Evolutionary conservation across 1,284 basidiomycete genomes (phyloP), one percentile per base, ranked within the genome.

Genomic region (Pholiota adiposa): DNA sequence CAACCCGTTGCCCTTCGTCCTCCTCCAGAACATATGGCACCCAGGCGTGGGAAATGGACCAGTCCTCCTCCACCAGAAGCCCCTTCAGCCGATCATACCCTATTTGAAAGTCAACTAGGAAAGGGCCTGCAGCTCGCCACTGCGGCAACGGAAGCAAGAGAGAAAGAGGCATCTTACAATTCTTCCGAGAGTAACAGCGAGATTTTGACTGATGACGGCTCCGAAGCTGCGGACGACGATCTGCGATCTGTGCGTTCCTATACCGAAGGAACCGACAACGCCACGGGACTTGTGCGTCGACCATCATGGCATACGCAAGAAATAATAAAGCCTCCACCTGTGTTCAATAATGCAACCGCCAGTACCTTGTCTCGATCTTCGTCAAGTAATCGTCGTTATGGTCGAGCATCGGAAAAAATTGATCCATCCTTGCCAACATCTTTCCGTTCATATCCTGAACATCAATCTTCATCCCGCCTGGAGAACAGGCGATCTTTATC

Each of bases 31-130:
- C 89, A 92, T 65, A 92, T 92, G 91, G 90, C 88, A 14, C 88
- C 90, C 1, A 87, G 82, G 69, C 83, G 90, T 33, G 76, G 81
- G 29, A 88, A 89, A 71, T 92, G 90, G 90, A 93, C 90, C 0
- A 92, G 89, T 65, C 90, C 90, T 8, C 90, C 90, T n/a, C 89
- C 90, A 3, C 83, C 86, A 1, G 88, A 89, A 66, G 91, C 90
- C 0, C 79, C 90, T 0, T 78, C 83, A 14, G 81, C 81, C n/a
- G 88, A 84, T 66, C 88, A 83, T 51, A 80, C 79, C 2, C 75
- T 85, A 29, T 93, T 89, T 66, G 87, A 90, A 69, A 82, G 79
- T 62, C 79, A 85, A 55, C 78, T 92, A 11, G 89, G 83, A 19
- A 79, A 82, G 54, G 80, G 87, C 0, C 73, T 92, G 27, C 83